Conservation (phyloP, 140 eudicot genomes). For the Stevia rebaudiana region DNA sequence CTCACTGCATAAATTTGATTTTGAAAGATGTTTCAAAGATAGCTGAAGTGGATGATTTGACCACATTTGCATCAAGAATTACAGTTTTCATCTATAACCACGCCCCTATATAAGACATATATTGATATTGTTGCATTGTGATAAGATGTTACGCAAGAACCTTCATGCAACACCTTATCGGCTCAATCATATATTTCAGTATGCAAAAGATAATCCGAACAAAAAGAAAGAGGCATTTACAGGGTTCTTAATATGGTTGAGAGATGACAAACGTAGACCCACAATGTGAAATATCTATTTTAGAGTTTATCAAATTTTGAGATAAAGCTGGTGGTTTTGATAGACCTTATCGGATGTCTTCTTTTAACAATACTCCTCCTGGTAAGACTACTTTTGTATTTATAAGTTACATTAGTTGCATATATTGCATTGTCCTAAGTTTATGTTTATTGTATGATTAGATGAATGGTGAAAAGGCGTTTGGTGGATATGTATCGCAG, state of each 20-base stretch:
- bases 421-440: background rate
- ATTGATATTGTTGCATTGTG: background rate
- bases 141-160: background rate
- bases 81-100: background rate
- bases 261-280: background rate
- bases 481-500: background rate
- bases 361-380: background rate
- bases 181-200: background rate
- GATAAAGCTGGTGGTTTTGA: background rate
- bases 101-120: background rate
- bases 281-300: background rate
- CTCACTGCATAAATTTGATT: constrained; percentile 11
- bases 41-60: background rate
- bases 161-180: background rate
- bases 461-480: background rate
- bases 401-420: background rate
- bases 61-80: background rate
- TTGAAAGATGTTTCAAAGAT: background rate
- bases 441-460: background rate
- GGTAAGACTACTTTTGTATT: background rate
- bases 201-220: background rate
- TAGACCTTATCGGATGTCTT: background rate
- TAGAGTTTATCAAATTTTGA: background rate
- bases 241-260: background rate
- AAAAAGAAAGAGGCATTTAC: background rate